Base-by-base conservation (phyloP, 768 basidiomycete genomes). In the Phaeotremella skinneri region DNA sequence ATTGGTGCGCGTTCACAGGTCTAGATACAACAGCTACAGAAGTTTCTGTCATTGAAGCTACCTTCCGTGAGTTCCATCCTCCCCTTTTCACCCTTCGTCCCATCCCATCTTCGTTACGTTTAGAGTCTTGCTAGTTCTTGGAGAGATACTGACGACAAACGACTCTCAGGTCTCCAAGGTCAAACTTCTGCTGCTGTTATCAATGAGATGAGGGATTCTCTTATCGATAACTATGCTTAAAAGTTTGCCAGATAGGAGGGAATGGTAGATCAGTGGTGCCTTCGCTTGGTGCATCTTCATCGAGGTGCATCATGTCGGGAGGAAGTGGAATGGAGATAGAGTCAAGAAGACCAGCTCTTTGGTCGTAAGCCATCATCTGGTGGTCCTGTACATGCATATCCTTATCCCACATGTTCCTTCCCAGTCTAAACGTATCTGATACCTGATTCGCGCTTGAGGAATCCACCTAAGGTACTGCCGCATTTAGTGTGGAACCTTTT, bases 1-100 rank as follows among this genome's bases (percentile, higher is more conserved):
- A 98, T 76, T 98, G 96, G 96, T 91, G 90, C 80, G 96, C 96
- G 9, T 98, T 98, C 79, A 91, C 92, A n/a, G 96, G 96, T 32
- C 82, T 96, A 27, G 96, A 99, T 74, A 98, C 96, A 61, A 99
- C 96, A n/a, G 96, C 96, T 39, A 98, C 94, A 53, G 96, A 99
- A 78, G 91, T 98, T 77, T 90, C 88, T 69, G 94, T 99, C 37
- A 96, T 98, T 69, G 96, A 99, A 77, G 92, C 93, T 26, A 83
- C 91, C 51, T 99, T 99, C 82, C 92, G 92, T 94, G 72, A 69
- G 91, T 85, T 45, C 51, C 32, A 37, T 49, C 56, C 37, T 21
- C 16, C 34, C 54, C 50, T 27, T 58, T 51, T 26, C 30, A 25
- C 21, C 39, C 7, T 54, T 7, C n/a, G 29, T 5, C 4, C 23